A percentile compares a stretch with the other conserved stretches of the same genome.
These are phyloP conservation scores for Phytophthora cajani DNA, from an alignment of 352 stramenopile species.

Conservation along the genomic window DNA sequence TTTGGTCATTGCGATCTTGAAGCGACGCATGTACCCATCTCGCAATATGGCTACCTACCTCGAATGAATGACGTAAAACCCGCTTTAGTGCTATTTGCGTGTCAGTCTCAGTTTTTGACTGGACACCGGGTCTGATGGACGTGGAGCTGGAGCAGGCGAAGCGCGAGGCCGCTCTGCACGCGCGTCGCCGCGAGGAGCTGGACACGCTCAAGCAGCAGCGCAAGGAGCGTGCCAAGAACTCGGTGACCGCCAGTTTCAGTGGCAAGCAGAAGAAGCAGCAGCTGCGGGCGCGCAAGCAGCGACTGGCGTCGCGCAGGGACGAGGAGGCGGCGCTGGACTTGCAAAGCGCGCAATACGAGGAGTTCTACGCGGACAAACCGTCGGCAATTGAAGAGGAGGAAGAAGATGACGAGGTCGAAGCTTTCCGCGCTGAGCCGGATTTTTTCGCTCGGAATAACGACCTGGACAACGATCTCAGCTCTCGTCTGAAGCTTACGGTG, in stretches of 20 bases:
- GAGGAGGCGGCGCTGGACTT: conserved; percentile 59
- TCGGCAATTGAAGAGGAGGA: conserved; percentile 27
- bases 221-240: conserved; percentile 75
- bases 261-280: conserved; percentile 90
- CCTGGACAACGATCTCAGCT: conserved; percentile 67
- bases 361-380: conserved; percentile 49
- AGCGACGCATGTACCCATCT: conserved; percentile 46
- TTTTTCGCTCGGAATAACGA: conserved; percentile 79
- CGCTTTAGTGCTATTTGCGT: conserved; percentile 14
- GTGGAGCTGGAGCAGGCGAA: conserved; percentile 54
- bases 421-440: conserved; percentile 58
- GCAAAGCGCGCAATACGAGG: conserved; percentile 66
- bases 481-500: conserved; percentile 79
- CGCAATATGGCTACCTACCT: conserved; percentile 14
- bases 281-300: conserved; percentile 83
- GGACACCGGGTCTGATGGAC: conserved; percentile 21
- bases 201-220: conserved; percentile 82
- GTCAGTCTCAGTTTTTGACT: conserved; percentile 15
- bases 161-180: conserved; percentile 72
- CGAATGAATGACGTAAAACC: not conserved
- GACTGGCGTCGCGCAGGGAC: conserved; percentile 66
- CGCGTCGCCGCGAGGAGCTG: conserved; percentile 75
- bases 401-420: conserved; percentile 37
- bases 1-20: conserved; percentile 38
- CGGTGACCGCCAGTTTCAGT: conserved; percentile 69